Evolutionary conservation across 2,329 filamentous ascomycete genomes (phyloP), one percentile per base, ranked within the genome.

Genomic region (Grosmannia clavigera): DNA sequence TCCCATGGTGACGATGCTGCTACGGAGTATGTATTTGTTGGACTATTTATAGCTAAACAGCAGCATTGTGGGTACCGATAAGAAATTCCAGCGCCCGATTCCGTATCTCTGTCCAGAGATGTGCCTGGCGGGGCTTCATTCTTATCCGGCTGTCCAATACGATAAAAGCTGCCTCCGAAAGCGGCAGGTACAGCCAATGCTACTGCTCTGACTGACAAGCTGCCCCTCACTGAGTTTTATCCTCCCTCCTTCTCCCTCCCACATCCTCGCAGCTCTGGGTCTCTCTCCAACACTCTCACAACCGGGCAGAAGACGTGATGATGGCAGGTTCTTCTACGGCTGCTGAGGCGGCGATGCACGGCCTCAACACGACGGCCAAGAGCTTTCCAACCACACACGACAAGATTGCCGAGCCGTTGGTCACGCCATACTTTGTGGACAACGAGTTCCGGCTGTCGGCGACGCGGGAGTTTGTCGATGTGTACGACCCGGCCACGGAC

Each of bases 401-500:
- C 59, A 83, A 83, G 75, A 84, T 91, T 67, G 68, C 80, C 65
- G 72, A 81, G 61, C 83, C 87, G 53, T 74, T 80, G 67, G 82
- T 92, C 70, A 92, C 88, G 19, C 86, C 84, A 31, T 90, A 87
- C 77, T 92, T 92, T 71, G 71, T 92, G 66, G 82, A 92, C 78
- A 94, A 92, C 75, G 75, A 87, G 72, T 90, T 92, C 70, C 75
- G 85, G 58, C 73, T 80, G 56, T 91, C 87, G 22, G 73, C 79
- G 67, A 78, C 88, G 33, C 79, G 82, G 61, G 76, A 85, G 74
- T 90, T 84, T 79, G 90, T 92, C 71, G 87, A 91, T 67, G 76
- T 92, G 64, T 77, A 88, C 72, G 88, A 92, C 73, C 88, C 88
- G 25, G 88, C 88, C 57, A 92, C 88, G 67, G 92, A 92, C 77